Conservation (phyloP, 2,329 filamentous ascomycete species). For the Colletotrichum musicola region DNA sequence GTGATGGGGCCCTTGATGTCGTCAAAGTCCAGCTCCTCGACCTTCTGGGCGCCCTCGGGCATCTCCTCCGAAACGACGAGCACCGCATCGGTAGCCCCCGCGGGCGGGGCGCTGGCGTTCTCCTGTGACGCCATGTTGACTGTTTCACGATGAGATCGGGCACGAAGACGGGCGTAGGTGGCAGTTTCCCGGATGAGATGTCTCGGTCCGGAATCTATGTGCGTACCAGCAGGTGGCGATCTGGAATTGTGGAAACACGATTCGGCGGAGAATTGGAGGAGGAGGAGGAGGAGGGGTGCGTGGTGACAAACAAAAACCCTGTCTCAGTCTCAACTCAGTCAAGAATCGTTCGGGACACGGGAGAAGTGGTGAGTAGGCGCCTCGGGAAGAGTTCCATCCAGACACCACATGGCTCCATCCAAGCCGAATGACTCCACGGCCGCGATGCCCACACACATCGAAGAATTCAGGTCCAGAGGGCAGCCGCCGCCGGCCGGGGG, state of each 20-base stretch:
- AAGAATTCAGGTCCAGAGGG: neutral
- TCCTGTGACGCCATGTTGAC: slow-evolving; percentile 46
- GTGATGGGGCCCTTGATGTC: slow-evolving; percentile 82
- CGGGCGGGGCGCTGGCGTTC: slow-evolving; percentile 61
- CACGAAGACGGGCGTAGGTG: neutral
- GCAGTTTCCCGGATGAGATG: slow-evolving; percentile 10
- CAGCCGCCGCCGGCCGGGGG: neutral
- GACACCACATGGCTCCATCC: slow-evolving; percentile 28
- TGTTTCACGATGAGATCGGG: neutral
- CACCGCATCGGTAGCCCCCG: slow-evolving; percentile 81
- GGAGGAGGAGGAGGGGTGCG: neutral
- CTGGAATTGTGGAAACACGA: slow-evolving; percentile 28
- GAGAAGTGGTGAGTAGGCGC: neutral
- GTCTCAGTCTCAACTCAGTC: slow-evolving; percentile 13
- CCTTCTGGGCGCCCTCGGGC: slow-evolving; percentile 81
- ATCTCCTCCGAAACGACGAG: slow-evolving; percentile 87
- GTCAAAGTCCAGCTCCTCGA: slow-evolving; percentile 94
- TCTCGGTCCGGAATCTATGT: slow-evolving; percentile 8
- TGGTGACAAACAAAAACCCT: slow-evolving; percentile 26
- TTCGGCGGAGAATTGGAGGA: slow-evolving; percentile 19
- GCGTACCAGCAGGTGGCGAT: slow-evolving; percentile 33
- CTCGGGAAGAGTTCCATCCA: slow-evolving; percentile 21
- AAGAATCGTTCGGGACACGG: slow-evolving; percentile 8
- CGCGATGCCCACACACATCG: slow-evolving; percentile 20
- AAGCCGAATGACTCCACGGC: slow-evolving; percentile 29